Base-by-base conservation (phyloP, 345 rosid species). In the Abelmoschus esculentus region DNA sequence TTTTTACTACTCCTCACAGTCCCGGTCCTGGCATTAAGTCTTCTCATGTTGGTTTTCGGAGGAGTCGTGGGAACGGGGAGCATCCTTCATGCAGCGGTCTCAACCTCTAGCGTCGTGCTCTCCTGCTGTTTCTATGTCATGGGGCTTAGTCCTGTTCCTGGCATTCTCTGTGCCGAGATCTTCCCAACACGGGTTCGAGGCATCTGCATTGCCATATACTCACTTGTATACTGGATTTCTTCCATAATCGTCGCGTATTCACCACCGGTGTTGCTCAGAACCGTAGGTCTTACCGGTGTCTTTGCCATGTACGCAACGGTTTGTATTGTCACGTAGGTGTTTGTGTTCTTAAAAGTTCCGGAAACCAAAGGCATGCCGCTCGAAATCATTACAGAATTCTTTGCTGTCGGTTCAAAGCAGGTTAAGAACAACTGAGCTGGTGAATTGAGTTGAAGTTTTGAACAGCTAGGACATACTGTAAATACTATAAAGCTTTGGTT, bases 351-450 rank as follows among this genome's bases (percentile, higher is more conserved):
- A 66, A 86, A 88, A 82, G 90, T 90, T 22, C 98, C 99, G 0
- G 98, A 95, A 81, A 95, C 98, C 61, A 91, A 91, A 70, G 98
- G 96, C 55, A 95, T 95, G 98, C 99, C 98, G 14, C 96, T 93
- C 57, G 99, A 93, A 83, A 96, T 93, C 69, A 89, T 95, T 18
- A 78, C 91, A 0, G 98, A 91, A 83, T 90, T 95, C 88, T 90
- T 95, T 72, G 75, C 90, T 15, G 76, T 95, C 22, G 99, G 97
- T 31, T 96, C 91, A 32, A 90, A 82, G 79, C 96, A 82, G 69
- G 89, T 76, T 38, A 87, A 83, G 19, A 54, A 22, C 26, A 0
- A 22, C 26, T 22, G 26, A n/a, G n/a, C n/a, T n/a, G n/a, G n/a
- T n/a, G n/a, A n/a, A n/a, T n/a, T n/a, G n/a, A 22, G 26, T n/a